Evolutionary conservation across 352 stramenopile species (phyloP).

Genomic region (Phytophthora pluvialis): DNA sequence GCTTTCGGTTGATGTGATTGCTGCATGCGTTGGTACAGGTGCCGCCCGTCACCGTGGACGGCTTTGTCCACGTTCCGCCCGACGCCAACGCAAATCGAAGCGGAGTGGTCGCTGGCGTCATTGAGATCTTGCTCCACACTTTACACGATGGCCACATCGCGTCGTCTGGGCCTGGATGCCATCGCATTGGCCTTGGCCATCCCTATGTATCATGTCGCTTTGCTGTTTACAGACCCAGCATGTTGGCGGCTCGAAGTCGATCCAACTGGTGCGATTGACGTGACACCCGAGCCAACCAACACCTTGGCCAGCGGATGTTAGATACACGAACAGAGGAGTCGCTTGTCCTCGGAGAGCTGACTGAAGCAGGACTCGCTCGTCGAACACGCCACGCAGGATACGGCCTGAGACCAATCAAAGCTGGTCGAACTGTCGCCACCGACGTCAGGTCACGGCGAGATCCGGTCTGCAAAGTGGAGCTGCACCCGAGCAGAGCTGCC

Average conservation of each 20-base stretch:
- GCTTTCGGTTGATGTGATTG: conserved; percentile 16
- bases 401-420: conserved; percentile 32
- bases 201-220: background rate
- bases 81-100: conserved; percentile 25
- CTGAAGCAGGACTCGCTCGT: conserved; percentile 1
- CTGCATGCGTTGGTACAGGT: background rate
- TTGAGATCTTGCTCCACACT: conserved; percentile 25
- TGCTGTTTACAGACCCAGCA: background rate
- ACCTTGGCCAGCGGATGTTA: conserved; percentile 24
- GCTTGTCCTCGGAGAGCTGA: conserved; percentile 7
- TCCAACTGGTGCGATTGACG: conserved; percentile 10
- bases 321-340: conserved; percentile 21
- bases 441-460: conserved; percentile 24
- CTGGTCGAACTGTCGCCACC: conserved; percentile 29
- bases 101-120: conserved; percentile 31
- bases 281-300: conserved; percentile 4
- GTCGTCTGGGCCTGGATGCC: conserved; percentile 1
- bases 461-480: conserved; percentile 22
- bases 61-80: conserved; percentile 32
- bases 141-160: conserved; percentile 29
- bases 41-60: no score
- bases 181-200: background rate
- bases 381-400: background rate
- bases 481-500: conserved; percentile 14
- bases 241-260: background rate